Evolutionary conservation across 495 filamentous ascomycete genomes (phyloP), one percentile per base, ranked within the genome.

Genomic region (Staphylotrichum longicolle): DNA sequence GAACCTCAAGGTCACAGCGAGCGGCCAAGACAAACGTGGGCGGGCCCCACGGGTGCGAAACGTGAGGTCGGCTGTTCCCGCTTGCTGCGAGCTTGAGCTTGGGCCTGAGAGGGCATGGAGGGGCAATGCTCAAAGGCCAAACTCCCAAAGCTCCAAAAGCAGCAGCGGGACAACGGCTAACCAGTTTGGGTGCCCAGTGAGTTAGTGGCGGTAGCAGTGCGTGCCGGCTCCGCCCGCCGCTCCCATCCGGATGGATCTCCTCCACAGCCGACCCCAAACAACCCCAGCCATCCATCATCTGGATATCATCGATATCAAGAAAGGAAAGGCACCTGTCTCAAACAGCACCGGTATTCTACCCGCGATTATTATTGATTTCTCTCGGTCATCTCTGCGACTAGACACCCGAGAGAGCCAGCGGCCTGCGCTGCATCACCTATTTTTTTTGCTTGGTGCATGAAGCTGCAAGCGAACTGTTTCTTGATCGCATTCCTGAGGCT

Each of bases 241-340:
- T 46, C 44, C 7, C 14, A n/a, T 46, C 44, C 44, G 44, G 44
- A 46, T 15, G 44, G 44, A 46, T n/a, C 44, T n/a, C 42, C 44
- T 46, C 44, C 44, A 46, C 44, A 5, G 15, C 40, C 14, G 9
- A 42, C 40, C 40, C 40, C 9, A 42, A 12, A 4, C 14, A 11
- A 40, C 10, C 39, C 39, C 39, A 40, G 7, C 39, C 39, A 42
- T 11, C 40, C 40, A 42, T 11, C 40, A 42, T 12, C 7, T 6
- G 40, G 40, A 12, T 11, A 42, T 11, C 7, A 42, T 42, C 40
- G 40, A 42, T 42, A 42, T 42, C 9, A 42, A 9, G 1, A 42
- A 5, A 12, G 3, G 2, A 12, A 9, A 42, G 40, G 14, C 9
- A 12, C 7, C 9, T 12, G 9, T 42, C 40, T 27, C 20, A 27